Evolutionary conservation across 2,329 filamentous ascomycete genomes (phyloP).

Genomic region (Scedosporium minutisporum): DNA sequence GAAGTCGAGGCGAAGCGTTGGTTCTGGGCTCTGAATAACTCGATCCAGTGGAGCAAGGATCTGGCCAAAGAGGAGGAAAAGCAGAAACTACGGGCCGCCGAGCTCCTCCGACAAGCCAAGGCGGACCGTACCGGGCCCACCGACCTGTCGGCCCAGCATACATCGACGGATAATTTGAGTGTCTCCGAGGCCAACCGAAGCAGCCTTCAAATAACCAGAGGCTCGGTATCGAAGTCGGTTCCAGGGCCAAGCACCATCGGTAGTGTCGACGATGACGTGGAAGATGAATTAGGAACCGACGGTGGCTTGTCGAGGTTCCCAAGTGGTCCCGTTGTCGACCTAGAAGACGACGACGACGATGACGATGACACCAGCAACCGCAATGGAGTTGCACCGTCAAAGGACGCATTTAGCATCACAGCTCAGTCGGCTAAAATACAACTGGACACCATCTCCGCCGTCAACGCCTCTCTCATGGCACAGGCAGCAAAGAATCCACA

Average conservation of each 20-base stretch:
- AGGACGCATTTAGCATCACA: constrained; percentile 94
- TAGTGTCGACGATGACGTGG: constrained; percentile 44
- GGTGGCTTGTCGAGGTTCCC: constrained; percentile 28
- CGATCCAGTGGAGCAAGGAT: constrained; percentile 96
- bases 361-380: constrained; percentile 68
- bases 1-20: constrained; percentile 96
- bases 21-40: constrained; percentile 99
- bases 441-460: constrained; percentile 78
- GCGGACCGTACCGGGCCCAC: constrained; percentile 56
- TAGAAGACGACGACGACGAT: constrained; percentile 51
- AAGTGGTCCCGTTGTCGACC: constrained; percentile 22
- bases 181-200: constrained; percentile 32
- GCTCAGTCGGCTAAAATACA: constrained; percentile 91
- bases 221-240: constrained; percentile 15
- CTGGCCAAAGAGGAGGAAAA: constrained; percentile 85
- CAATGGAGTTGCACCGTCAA: constrained; percentile 63
- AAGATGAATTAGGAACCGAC: constrained; percentile 36
- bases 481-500: constrained; percentile 57
- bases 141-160: constrained; percentile 34
- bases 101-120: constrained; percentile 69
- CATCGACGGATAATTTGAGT: constrained; percentile 43
- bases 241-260: constrained; percentile 34
- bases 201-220: constrained; percentile 33
- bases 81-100: constrained; percentile 63
- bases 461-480: constrained; percentile 69